A percentile compares a stretch with the other conserved stretches of the same genome.
Evolutionary conservation across 768 basidiomycete genomes (phyloP).

Genomic region (Suillus lakei): DNA sequence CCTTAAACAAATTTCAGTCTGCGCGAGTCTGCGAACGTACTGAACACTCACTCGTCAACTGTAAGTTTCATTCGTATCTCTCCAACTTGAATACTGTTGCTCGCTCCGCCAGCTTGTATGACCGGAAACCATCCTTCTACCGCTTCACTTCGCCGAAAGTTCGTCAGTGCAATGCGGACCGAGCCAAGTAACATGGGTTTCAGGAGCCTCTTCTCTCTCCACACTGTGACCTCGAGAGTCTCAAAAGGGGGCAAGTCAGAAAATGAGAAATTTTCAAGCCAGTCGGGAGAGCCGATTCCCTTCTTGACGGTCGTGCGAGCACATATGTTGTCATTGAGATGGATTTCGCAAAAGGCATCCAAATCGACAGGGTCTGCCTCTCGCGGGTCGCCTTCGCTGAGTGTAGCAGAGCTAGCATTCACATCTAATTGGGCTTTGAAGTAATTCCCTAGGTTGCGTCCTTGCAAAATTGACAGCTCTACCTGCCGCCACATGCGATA

Average conservation of each 20-base stretch:
- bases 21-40: background rate
- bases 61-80: conserved; percentile 75
- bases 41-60: conserved; percentile 69
- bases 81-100: conserved; percentile 66
- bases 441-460: conserved; percentile 67
- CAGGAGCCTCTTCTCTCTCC: conserved; percentile 66
- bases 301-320: conserved; percentile 79
- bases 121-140: conserved; percentile 90
- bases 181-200: conserved; percentile 64
- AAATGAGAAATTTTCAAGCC: conserved; percentile 82
- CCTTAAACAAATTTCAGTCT: conserved; percentile 41
- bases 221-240: conserved; percentile 68
- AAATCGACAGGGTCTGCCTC: conserved; percentile 62
- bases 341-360: conserved; percentile 82
- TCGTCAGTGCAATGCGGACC: conserved; percentile 64
- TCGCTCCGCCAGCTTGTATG: conserved; percentile 51
- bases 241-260: conserved; percentile 81
- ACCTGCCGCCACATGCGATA: conserved; percentile 91
- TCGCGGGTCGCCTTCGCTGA: conserved; percentile 37
- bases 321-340: conserved; percentile 65
- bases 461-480: conserved; percentile 73
- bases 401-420: conserved; percentile 28
- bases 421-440: conserved; percentile 36
- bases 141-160: conserved; percentile 73
- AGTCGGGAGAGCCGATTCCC: conserved; percentile 69